phyloP scores from a whole-genome alignment of 352 stramenopile species.

The Globisporangium polare region DNA sequence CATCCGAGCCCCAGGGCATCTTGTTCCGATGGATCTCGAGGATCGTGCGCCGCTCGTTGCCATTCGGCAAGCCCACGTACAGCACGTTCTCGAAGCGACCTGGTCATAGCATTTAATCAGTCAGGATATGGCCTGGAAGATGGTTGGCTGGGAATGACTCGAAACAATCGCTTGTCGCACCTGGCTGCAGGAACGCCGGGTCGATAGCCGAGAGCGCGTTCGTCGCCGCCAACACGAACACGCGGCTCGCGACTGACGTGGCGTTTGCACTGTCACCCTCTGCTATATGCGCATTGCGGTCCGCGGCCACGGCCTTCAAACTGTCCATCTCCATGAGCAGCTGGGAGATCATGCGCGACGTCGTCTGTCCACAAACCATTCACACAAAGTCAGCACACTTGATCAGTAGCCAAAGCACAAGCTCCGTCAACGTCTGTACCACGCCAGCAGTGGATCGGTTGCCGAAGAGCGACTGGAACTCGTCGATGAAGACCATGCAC shows the following conservation, averaged over 20 bases:
- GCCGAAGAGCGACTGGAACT: conserved; percentile 86
- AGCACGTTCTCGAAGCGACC: conserved; percentile 83
- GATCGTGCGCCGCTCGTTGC: conserved; percentile 54
- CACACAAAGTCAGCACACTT: neutral
- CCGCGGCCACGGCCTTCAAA: conserved; percentile 50
- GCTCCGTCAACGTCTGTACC: conserved; percentile 13
- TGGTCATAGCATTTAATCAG: conserved; percentile 10
- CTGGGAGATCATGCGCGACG: conserved; percentile 83
- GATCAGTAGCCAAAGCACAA: no score
- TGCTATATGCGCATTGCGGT: conserved; percentile 23
- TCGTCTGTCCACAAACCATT: conserved; percentile 34
- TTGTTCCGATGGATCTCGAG: conserved; percentile 54
- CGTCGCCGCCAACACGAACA: conserved; percentile 82
- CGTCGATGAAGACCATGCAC: conserved; percentile 86
- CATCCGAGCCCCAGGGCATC: conserved; percentile 66
- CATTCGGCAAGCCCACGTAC: conserved; percentile 60
- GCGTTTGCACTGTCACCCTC: conserved; percentile 9
- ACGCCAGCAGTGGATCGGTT: conserved; percentile 65
- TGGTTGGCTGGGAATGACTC: conserved; percentile 1
- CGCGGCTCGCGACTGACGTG: conserved; percentile 28
- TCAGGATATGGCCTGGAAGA: neutral
- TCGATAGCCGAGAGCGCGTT: conserved; percentile 77
- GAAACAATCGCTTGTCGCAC: conserved; percentile 15
- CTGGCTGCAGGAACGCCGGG: conserved; percentile 76
- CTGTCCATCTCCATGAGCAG: conserved; percentile 79